Percentiles rank a stretch among this genome's conserved stretches.
phyloP scores from a whole-genome alignment of 176 grass and related monocot genomes.

The Zea luxurians region DNA sequence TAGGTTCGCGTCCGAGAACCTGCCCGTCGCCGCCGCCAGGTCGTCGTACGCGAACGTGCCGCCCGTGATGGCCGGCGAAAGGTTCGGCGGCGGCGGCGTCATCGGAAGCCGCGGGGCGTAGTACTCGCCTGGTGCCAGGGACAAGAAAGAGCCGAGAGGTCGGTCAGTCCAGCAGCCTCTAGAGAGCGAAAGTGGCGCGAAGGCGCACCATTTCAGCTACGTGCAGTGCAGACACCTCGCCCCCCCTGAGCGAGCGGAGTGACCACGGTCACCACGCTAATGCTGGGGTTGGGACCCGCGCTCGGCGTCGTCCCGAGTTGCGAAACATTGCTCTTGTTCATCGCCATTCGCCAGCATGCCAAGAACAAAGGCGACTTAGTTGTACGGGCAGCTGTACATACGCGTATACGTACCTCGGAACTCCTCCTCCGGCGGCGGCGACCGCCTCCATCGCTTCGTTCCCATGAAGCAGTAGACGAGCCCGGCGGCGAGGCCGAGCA shows the following conservation, averaged over 20 bases:
- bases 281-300: not conserved
- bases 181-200: not conserved
- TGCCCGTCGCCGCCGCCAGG: slow-evolving; percentile 52
- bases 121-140: slow-evolving; percentile 15
- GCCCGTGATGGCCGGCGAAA: slow-evolving; percentile 27
- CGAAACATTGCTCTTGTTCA: slow-evolving; percentile 4
- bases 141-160: not conserved
- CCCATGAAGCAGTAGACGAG: slow-evolving; percentile 35
- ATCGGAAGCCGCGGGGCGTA: slow-evolving; percentile 42
- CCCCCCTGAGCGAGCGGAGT: too few species aligned
- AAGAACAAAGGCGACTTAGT: not conserved
- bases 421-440: not conserved
- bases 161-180: not conserved
- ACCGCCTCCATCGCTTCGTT: slow-evolving; percentile 29
- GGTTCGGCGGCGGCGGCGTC: slow-evolving; percentile 32
- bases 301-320: not conserved
- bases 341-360: not conserved
- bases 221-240: not conserved
- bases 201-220: not conserved
- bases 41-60: slow-evolving; percentile 67
- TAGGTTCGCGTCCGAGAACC: slow-evolving; percentile 80
- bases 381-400: not conserved
- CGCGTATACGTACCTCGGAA: slow-evolving; percentile 28
- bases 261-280: not conserved
- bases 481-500: slow-evolving; percentile 39